Evolutionary conservation across 306 rosid species (phyloP).

Genomic region (Prunus persica): DNA sequence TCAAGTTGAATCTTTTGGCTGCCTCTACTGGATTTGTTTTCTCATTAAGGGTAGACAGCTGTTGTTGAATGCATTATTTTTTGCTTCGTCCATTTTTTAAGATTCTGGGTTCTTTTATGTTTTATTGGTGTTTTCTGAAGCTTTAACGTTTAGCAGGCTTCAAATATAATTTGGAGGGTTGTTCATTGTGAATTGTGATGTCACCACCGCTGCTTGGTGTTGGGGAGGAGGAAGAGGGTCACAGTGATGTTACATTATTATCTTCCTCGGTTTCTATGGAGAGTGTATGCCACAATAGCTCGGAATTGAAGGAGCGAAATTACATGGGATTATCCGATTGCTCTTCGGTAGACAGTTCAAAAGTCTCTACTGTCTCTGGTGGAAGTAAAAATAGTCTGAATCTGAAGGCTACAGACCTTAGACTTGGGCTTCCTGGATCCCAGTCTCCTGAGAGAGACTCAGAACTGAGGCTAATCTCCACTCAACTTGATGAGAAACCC

Average conservation of each 20-base stretch:
- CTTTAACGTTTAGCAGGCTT: conserved; percentile 23
- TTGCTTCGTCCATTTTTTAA: conserved; percentile 11
- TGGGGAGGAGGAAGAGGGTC: conserved; percentile 56
- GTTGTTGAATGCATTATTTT: conserved; percentile 18
- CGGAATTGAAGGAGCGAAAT: conserved; percentile 62
- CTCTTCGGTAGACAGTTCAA: conserved; percentile 67
- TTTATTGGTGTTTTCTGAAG: conserved; percentile 1
- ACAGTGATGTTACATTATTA: conserved; percentile 57
- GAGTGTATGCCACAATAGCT: conserved; percentile 34
- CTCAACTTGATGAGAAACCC: conserved; percentile 59
- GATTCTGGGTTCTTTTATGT: not conserved
- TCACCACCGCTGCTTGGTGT: conserved; percentile 53
- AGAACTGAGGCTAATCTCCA: conserved; percentile 41
- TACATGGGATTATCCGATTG: conserved; percentile 82
- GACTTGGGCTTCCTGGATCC: conserved; percentile 88
- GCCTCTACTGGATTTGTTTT: conserved; percentile 8
- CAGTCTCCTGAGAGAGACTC: conserved; percentile 66
- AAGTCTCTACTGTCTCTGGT: conserved; percentile 37
- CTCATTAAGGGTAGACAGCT: conserved; percentile 20
- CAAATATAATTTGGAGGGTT: conserved; percentile 1
- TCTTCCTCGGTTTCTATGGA: conserved; percentile 56
- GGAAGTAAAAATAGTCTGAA: conserved; percentile 51
- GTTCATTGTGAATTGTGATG: conserved; percentile 44
- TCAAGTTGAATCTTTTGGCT: conserved; percentile 11
- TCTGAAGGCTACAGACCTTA: conserved; percentile 78